Percentiles rank a stretch among this genome's conserved stretches.
These are phyloP conservation scores for Phytopythium boreale DNA, from an alignment of 352 stramenopile species.

Conservation along the genomic window DNA sequence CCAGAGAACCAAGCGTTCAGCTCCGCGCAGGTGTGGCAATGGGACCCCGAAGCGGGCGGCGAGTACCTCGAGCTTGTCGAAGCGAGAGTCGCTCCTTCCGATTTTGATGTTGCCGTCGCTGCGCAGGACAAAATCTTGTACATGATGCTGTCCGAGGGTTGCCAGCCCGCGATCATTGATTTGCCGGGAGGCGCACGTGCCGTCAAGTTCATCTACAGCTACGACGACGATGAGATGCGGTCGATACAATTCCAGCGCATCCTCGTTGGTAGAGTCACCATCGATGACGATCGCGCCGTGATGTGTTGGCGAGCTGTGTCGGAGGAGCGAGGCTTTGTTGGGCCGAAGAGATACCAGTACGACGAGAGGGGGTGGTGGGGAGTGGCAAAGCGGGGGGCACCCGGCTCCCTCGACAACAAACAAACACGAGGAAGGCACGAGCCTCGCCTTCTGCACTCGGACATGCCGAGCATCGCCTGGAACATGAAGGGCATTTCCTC, in stretches of 20 bases:
- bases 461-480: conserved; percentile 58
- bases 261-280: conserved; percentile 24
- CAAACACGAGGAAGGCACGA: neutral
- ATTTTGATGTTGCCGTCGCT: neutral
- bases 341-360: neutral
- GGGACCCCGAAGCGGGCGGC: neutral
- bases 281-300: conserved; percentile 16
- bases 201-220: neutral
- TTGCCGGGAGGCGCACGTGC: neutral
- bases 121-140: neutral
- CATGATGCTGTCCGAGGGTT: neutral
- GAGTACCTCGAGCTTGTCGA: neutral
- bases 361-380: neutral
- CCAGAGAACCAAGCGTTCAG: neutral
- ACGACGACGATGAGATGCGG: neutral
- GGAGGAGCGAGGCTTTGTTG: neutral
- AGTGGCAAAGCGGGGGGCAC: neutral
- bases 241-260: conserved; percentile 1
- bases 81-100: neutral
- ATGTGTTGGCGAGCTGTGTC: neutral
- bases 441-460: neutral
- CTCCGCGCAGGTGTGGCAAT: neutral
- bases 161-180: neutral
- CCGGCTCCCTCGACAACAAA: neutral
- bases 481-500: conserved; percentile 83